A percentile compares a stretch with the other conserved stretches of the same genome.
These are phyloP conservation scores for Peribolospora kevripleyi DNA, from an alignment of 768 basidiomycete genomes.

Conservation along the genomic window DNA sequence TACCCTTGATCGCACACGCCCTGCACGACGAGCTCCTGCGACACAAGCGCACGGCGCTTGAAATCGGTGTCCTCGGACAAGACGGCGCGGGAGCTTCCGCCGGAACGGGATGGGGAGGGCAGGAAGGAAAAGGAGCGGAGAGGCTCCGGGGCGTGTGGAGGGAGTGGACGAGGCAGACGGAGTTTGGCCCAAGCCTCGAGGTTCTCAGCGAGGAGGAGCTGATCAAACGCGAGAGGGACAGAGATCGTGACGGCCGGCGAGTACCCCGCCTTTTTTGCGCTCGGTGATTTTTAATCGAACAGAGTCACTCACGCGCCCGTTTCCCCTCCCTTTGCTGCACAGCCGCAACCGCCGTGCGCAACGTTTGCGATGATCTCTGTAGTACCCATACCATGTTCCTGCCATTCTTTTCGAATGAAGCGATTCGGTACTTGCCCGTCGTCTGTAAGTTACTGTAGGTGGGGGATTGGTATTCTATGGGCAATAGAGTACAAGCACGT, in stretches of 20 bases:
- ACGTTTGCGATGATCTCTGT: too few species aligned
- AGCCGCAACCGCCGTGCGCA: too few species aligned
- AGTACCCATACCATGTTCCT: background rate
- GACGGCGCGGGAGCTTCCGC: slow-evolving; percentile 18
- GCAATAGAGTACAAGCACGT: too few species aligned
- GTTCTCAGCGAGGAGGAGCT: slow-evolving; percentile 73
- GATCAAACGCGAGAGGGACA: slow-evolving; percentile 65
- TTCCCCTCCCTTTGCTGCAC: too few species aligned
- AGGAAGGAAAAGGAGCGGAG: slow-evolving; percentile 47
- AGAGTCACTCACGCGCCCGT: too few species aligned
- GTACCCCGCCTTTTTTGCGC: background rate
- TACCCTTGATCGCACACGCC: slow-evolving; percentile 73
- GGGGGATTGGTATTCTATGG: too few species aligned
- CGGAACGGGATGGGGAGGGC: slow-evolving; percentile 31
- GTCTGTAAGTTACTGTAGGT: too few species aligned
- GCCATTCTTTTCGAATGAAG: background rate
- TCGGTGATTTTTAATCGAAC: background rate
- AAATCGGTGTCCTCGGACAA: slow-evolving; percentile 63
- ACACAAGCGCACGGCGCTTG: slow-evolving; percentile 83
- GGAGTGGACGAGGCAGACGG: slow-evolving; percentile 79
- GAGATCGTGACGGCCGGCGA: slow-evolving; percentile 34
- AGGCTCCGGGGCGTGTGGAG: slow-evolving; percentile 70
- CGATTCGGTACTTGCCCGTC: too few species aligned
- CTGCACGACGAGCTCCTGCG: slow-evolving; percentile 85
- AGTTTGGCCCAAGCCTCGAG: slow-evolving; percentile 70